Evolutionary conservation across 208 protist species (phyloP), one percentile per base, ranked within the genome.

Genomic region (Acanthamoeba castellanii): DNA sequence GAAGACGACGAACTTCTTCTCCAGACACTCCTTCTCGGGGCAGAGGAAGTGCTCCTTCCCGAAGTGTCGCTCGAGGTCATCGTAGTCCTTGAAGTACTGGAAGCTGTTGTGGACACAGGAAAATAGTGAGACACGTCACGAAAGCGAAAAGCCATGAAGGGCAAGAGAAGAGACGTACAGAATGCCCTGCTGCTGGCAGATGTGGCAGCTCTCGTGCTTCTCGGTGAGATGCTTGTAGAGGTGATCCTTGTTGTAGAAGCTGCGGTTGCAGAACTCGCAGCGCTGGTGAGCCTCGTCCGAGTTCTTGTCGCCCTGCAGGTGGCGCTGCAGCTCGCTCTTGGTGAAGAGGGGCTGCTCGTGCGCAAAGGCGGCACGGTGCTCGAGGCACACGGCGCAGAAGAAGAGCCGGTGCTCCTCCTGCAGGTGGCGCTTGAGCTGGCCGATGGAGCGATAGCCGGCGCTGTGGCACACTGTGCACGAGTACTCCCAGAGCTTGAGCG

Each of bases 1-100:
- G 64, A 92, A 92, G 25, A 92, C 87, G 45, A 92, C 59, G 50
- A 92, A 92, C 64, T 92, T 92, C 59, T 92, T 61, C 59, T 92
- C 87, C 57, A 92, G 82, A 34, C 87, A 92, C 27, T 68, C 55
- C 20, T 25, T 25, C 32, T 92, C 87, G 20, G 30, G 18, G 59
- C 87, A 92, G 20, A 92, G 59, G 59, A 74, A 92, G 45, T 92
- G 87, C 32, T 61, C 87, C 87, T 47, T 47, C 13, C 30, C 37
- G 30, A 92, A 92, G 64, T 92, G 87, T 18, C 55, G 61, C 59
- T 92, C 87, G 25, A 92, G 45, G n/a, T 37, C 55, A 13, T 34
- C 42, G 42, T 92, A 92, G 87, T 76, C 32, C 34, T 32, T 64
- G 64, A 47, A 92, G 64, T 92, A 92, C 45, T 92, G 87, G 87